A percentile compares a stretch with the other conserved stretches of the same genome.
Evolutionary conservation across 2,329 filamentous ascomycete genomes (phyloP).

Genomic region (Diaporthe eres): DNA sequence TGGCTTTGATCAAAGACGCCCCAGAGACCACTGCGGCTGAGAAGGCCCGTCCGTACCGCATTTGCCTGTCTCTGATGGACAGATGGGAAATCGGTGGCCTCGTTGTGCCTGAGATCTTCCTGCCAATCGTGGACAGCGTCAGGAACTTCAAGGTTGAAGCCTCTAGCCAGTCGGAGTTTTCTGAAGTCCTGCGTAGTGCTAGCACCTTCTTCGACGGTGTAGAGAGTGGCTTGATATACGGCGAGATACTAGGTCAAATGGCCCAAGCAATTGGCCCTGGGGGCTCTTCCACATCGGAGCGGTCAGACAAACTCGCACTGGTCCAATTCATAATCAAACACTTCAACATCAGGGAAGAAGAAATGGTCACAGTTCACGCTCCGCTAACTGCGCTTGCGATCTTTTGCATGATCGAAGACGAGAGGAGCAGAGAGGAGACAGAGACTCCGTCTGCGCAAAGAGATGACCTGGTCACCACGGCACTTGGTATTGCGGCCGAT

Average conservation of each 20-base stretch:
- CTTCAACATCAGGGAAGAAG: constrained; percentile 96
- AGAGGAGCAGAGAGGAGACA: constrained; percentile 54
- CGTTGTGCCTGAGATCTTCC: constrained; percentile 89
- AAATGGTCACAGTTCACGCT: constrained; percentile 91
- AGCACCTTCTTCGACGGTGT: constrained; percentile 98
- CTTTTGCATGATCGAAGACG: constrained; percentile 71
- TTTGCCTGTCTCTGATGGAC: constrained; percentile 97
- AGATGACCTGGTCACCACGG: constrained; percentile 48
- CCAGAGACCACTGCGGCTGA: constrained; percentile 70
- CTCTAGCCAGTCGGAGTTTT: constrained; percentile 77
- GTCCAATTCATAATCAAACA: constrained; percentile 86
- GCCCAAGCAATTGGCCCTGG: constrained; percentile 69
- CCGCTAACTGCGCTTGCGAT: constrained; percentile 81
- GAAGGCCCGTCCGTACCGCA: constrained; percentile 86
- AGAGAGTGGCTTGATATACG: constrained; percentile 93
- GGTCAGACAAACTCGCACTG: constrained; percentile 76
- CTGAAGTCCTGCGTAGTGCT: constrained; percentile 91
- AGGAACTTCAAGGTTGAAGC: constrained; percentile 79
- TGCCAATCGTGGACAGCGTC: constrained; percentile 87
- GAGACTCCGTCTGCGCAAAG: constrained; percentile 39
- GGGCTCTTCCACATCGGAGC: constrained; percentile 59
- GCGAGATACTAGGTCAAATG: constrained; percentile 80
- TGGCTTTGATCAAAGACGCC: constrained; percentile 76
- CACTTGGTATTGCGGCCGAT: constrained; percentile 65
- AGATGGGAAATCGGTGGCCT: constrained; percentile 96